A percentile compares a stretch with the other conserved stretches of the same genome.
Evolutionary conservation across 208 protist genomes (phyloP).

Genomic region (Herpetomonas tarakana): DNA sequence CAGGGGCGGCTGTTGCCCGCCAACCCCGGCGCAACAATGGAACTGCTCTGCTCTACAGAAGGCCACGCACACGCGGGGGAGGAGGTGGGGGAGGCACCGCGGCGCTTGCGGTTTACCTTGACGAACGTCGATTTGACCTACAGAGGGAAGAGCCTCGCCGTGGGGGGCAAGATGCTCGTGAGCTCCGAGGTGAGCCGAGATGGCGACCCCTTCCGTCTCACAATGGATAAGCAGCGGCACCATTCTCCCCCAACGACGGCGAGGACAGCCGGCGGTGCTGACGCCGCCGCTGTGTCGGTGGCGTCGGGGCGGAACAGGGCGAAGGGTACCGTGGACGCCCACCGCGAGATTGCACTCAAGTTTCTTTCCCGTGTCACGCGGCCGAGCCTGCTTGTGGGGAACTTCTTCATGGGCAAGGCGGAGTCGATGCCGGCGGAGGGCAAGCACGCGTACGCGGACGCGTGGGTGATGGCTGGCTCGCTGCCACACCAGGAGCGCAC

Average conservation of each 20-base stretch:
- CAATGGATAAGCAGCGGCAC: constrained; percentile 7
- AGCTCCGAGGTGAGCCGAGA: constrained; percentile 49
- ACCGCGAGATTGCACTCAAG: constrained; percentile 53
- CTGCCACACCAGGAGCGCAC: constrained; percentile 63
- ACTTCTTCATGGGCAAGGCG: constrained; percentile 43
- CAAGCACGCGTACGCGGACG: constrained; percentile 47
- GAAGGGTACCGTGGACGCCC: constrained; percentile 42
- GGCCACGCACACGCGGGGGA: neutral
- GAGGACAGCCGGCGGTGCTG: no score
- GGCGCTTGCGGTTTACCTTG: constrained; percentile 22
- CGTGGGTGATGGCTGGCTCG: constrained; percentile 61
- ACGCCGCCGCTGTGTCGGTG: no score
- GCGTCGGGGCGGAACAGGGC: constrained; percentile 10
- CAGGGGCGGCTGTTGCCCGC: constrained; percentile 35
- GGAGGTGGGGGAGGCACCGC: neutral
- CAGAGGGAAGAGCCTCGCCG: constrained; percentile 70
- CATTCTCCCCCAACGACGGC: constrained; percentile 7
- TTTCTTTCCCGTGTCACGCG: constrained; percentile 50
- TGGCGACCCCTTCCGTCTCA: constrained; percentile 67
- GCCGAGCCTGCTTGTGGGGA: constrained; percentile 67
- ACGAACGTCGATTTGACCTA: constrained; percentile 76
- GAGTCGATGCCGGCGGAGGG: constrained; percentile 28
- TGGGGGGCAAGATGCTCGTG: constrained; percentile 27
- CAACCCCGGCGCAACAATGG: constrained; percentile 46
- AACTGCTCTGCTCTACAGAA: constrained; percentile 20